Base-by-base conservation (phyloP, 164 flowering plant species). In the Chimonanthus praecox region DNA sequence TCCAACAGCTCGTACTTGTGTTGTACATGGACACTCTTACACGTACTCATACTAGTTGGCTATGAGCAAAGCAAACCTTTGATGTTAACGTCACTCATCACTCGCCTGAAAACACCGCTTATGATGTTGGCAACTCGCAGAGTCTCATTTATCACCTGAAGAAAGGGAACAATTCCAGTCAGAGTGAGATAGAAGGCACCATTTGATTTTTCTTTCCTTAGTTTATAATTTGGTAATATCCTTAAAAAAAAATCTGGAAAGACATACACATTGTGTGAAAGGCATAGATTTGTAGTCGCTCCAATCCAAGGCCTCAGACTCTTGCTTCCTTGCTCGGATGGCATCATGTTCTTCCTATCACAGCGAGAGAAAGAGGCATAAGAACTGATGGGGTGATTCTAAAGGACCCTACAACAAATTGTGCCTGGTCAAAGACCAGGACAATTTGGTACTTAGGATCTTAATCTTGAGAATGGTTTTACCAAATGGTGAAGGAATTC, bases 181-280 rank as follows among this genome's bases (percentile, higher is more conserved):
- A 51, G 58, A 51, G 9, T 3, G 58, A 4, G 58, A 51, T 51
- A 51, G 5, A 7, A 51, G 9, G 58, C 9, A 49, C 7, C 9
- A 33, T 33, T 33, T 33, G 33, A 33, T 33, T 1, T 33, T 51
- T 51, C 58, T 51, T 51, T 9, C 58, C 13, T 9, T 1, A 8
- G 58, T 51, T 3, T 15, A 51, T 10, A 51, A 51, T 3, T 51
- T 51, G 3, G 16, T 51, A 10, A 51, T 8, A n/a, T n/a, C n/a
- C n/a, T n/a, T n/a, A n/a, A 51, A 51, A 51, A 51, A 51, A 15
- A 10, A 51, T 51, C 58, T 1, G 16, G 9, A 51, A 13, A 10
- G 13, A 15, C 98, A 77, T 85, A 95, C 99, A 67, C 98, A 95
- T 83, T 90, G 97, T 47, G 99, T 94, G 83, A 96, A 96, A 7